A percentile compares a stretch with the other conserved stretches of the same genome.
Conservation (phyloP, 345 rosid species). For the Erysimum cheiranthoides region DNA sequence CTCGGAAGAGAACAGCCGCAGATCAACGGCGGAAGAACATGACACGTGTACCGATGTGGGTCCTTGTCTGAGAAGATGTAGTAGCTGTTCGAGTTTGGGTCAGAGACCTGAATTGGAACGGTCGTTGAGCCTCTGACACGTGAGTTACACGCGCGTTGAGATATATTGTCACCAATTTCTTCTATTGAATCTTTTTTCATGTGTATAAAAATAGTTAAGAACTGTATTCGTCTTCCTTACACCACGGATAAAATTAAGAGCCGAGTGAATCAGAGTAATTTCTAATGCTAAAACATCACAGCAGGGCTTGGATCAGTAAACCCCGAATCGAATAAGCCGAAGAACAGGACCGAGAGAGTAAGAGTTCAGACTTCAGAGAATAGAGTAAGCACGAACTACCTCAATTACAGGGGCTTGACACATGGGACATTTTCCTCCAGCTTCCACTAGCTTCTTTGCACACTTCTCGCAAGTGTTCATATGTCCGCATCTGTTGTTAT, state of each 20-base stretch:
- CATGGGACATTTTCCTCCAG: constrained; percentile 93
- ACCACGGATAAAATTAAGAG: constrained; percentile 30
- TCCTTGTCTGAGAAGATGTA: constrained; percentile 31
- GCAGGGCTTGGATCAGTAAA: constrained; percentile 18
- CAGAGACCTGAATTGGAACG: constrained; percentile 24
- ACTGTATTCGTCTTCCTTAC: constrained; percentile 25
- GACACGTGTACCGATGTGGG: constrained; percentile 32
- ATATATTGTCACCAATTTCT: not conserved
- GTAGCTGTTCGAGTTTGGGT: constrained; percentile 35
- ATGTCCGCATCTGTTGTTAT: constrained; percentile 86
- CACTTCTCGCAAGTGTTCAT: constrained; percentile 91
- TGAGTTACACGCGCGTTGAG: no score
- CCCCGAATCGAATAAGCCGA: constrained; percentile 13
- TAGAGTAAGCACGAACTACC: constrained; percentile 86
- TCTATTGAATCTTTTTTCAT: constrained; percentile 31
- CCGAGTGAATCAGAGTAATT: constrained; percentile 38
- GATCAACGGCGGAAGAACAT: constrained; percentile 29
- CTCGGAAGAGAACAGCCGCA: not conserved
- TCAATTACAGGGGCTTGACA: constrained; percentile 86
- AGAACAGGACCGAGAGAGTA: constrained; percentile 29
- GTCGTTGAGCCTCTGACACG: constrained; percentile 39
- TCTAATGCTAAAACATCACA: constrained; percentile 34
- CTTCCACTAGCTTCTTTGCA: constrained; percentile 73
- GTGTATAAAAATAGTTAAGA: constrained; percentile 38
- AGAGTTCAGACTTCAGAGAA: constrained; percentile 44